Evolutionary conservation across 2,329 filamentous ascomycete species (phyloP).

Genomic region (Fusarium acutatum): DNA sequence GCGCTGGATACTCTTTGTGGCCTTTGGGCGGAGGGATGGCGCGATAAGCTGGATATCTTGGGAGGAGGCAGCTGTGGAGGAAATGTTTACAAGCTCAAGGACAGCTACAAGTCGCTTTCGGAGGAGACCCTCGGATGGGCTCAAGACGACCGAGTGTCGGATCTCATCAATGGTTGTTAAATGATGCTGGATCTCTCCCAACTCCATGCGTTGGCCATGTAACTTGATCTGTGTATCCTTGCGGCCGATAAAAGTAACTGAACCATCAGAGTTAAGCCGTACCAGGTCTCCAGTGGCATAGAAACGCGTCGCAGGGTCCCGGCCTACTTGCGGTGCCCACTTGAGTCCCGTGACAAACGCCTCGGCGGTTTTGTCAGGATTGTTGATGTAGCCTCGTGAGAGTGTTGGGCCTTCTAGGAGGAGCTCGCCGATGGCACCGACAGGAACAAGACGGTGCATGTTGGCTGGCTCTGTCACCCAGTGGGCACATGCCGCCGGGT

Average conservation of each 20-base stretch:
- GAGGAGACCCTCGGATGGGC: not conserved
- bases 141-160: constrained; percentile 1
- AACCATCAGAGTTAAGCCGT: not conserved
- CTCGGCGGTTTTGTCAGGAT: not conserved
- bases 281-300: constrained; percentile 2
- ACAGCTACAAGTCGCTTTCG: constrained; percentile 2
- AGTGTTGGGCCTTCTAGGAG: not conserved
- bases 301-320: not conserved
- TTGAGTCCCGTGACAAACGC: not conserved
- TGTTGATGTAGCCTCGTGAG: constrained; percentile 4
- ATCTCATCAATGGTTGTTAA: not conserved
- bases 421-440: not conserved
- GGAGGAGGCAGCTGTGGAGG: not conserved
- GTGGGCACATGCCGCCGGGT: not conserved
- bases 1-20: not conserved
- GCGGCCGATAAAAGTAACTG: not conserved
- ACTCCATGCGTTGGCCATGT: not conserved
- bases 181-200: not conserved
- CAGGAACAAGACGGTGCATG: not conserved
- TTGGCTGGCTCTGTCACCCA: constrained; percentile 7
- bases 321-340: not conserved
- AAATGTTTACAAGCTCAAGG: not conserved
- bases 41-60: not conserved
- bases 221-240: not conserved
- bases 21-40: not conserved